These are phyloP conservation scores for Suhomyces coccinellae DNA, from an alignment of 1,139 yeast genomes.

Conservation along the genomic window DNA sequence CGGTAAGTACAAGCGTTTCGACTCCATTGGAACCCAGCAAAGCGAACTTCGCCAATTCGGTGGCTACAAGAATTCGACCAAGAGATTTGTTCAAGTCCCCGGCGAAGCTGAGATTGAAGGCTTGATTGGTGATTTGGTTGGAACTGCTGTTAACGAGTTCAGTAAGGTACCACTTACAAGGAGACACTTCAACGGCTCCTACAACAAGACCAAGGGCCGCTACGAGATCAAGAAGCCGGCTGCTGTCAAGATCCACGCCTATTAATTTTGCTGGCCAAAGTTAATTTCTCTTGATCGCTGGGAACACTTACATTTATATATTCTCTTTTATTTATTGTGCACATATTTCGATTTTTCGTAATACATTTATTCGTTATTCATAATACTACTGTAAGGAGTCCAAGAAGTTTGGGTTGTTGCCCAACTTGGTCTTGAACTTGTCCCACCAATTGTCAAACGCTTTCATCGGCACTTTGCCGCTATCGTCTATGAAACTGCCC, in stretches of 20 bases:
- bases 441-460: conserved; percentile 97
- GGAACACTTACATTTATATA: too few species aligned
- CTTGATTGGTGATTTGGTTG: background rate
- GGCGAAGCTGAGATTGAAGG: background rate
- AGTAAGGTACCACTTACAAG: too few species aligned
- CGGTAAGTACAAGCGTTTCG: background rate
- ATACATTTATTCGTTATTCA: background rate
- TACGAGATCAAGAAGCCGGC: background rate
- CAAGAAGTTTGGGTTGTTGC: conserved; percentile 79
- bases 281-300: background rate
- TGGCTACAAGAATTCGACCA: background rate
- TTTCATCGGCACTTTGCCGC: conserved; percentile 83
- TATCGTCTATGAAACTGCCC: conserved; percentile 75
- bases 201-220: background rate
- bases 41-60: background rate
- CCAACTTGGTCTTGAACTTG: conserved; percentile 73
- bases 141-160: too few species aligned
- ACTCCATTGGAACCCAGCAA: background rate
- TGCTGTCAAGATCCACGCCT: background rate
- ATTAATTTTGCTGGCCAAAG: background rate
- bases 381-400: conserved; percentile 31
- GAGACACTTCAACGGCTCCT: background rate
- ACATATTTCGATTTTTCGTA: background rate
- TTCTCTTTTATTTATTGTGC: background rate
- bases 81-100: background rate